phyloP scores from a whole-genome alignment of 139 green algal genomes.

The Picocystis salinarum region DNA sequence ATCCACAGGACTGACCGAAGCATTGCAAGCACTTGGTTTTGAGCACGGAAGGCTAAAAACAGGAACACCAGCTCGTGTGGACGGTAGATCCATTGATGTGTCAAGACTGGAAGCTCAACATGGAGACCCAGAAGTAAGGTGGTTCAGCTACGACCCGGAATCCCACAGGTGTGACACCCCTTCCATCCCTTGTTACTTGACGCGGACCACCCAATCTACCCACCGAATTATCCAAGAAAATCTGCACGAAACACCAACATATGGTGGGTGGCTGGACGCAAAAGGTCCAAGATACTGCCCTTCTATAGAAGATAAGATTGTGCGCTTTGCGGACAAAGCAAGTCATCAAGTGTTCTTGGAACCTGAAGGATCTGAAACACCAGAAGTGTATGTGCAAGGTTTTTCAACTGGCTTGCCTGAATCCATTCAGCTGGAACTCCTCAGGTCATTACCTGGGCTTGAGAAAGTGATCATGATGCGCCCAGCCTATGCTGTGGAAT shows the following conservation, averaged over 20 bases:
- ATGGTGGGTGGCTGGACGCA: constrained; percentile 75
- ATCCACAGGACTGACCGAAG: constrained; percentile 72
- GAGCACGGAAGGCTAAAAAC: constrained; percentile 88
- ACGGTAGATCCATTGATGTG: constrained; percentile 70
- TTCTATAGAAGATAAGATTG: constrained; percentile 96
- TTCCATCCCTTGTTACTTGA: constrained; percentile 59
- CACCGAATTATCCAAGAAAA: constrained; percentile 57
- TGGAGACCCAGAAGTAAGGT: constrained; percentile 53
- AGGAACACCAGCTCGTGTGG: constrained; percentile 80
- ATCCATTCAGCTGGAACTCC: constrained; percentile 73
- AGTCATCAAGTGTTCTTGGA: constrained; percentile 42
- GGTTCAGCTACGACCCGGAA: constrained; percentile 78
- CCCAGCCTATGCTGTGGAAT: constrained; percentile 93
- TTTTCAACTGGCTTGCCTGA: constrained; percentile 86
- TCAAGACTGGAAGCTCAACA: constrained; percentile 50
- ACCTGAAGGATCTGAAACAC: constrained; percentile 75
- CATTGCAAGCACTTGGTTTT: constrained; percentile 65
- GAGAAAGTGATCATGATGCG: constrained; percentile 67
- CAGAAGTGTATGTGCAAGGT: constrained; percentile 87
- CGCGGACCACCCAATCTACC: constrained; percentile 70
- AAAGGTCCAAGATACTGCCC: constrained; percentile 88
- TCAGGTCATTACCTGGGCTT: constrained; percentile 79
- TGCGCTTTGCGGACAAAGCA: constrained; percentile 82
- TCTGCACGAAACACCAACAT: constrained; percentile 84
- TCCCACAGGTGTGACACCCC: constrained; percentile 21